A percentile compares a stretch with the other conserved stretches of the same genome.
Conservation (phyloP, 169 alveolate genomes). For the Babesia caballi region DNA sequence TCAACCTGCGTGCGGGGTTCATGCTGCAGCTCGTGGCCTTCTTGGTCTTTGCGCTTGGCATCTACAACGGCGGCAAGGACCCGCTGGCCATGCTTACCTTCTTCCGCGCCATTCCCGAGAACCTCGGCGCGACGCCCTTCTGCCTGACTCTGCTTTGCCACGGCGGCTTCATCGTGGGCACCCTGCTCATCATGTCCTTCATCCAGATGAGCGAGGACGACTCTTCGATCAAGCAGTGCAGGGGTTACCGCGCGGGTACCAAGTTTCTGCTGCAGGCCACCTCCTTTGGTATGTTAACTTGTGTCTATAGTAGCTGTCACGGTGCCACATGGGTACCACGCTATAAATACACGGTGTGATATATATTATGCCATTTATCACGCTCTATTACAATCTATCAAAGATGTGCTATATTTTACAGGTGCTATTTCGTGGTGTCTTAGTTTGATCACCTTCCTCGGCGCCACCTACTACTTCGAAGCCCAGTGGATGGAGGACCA, state of each 20-base stretch:
- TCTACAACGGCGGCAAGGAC: slow-evolving; percentile 77
- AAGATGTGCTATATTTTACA: neutral
- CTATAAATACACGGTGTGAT: neutral
- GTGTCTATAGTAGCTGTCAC: too few species aligned
- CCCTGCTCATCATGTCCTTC: slow-evolving; percentile 79
- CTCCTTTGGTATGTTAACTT: slow-evolving; percentile 70
- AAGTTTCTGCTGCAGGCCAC: slow-evolving; percentile 84
- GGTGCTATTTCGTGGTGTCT: slow-evolving; percentile 82
- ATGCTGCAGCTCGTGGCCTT: slow-evolving; percentile 74
- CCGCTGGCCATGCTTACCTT: slow-evolving; percentile 79
- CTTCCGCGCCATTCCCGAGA: slow-evolving; percentile 80
- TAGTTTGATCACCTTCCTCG: slow-evolving; percentile 77
- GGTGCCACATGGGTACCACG: neutral
- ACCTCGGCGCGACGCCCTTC: slow-evolving; percentile 82
- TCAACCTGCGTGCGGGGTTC: slow-evolving; percentile 84
- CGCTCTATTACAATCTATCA: neutral
- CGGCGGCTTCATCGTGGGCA: slow-evolving; percentile 79
- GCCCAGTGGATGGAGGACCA: slow-evolving; percentile 84
- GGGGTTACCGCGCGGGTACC: slow-evolving; percentile 86
- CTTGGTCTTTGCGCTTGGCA: slow-evolving; percentile 64
- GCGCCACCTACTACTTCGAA: slow-evolving; percentile 82
- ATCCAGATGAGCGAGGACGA: slow-evolving; percentile 85
- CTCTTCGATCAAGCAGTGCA: slow-evolving; percentile 84
- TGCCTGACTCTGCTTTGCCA: slow-evolving; percentile 78
- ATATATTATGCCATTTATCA: neutral